A percentile compares a stretch with the other conserved stretches of the same genome.
These are phyloP conservation scores for Chalaropsis thielavioides DNA, from an alignment of 2,329 filamentous ascomycete species.

Conservation along the genomic window DNA sequence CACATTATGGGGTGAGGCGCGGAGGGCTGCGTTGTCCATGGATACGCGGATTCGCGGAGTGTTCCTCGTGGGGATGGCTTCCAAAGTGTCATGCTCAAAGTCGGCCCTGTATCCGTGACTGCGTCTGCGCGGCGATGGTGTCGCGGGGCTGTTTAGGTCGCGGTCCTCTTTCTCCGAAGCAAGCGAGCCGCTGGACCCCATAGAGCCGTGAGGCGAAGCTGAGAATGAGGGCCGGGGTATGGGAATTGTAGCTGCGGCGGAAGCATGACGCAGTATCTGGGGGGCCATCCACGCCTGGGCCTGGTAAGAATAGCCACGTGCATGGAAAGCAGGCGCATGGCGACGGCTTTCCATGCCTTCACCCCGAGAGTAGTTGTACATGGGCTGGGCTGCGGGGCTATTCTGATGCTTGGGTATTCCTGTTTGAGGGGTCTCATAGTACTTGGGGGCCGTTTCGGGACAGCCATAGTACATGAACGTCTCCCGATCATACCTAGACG, in stretches of 20 bases:
- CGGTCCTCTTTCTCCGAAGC: slow-evolving; percentile 8
- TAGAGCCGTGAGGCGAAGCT: slow-evolving; percentile 2
- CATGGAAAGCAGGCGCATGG: background rate
- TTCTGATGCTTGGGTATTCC: background rate
- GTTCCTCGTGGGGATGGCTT: background rate
- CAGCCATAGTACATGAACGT: background rate
- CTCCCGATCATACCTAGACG: background rate
- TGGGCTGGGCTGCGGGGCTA: background rate
- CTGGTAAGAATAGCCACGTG: background rate
- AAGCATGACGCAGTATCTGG: slow-evolving; percentile 12
- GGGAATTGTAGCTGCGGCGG: slow-evolving; percentile 3
- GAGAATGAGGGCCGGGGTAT: slow-evolving; percentile 11
- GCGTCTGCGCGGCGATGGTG: slow-evolving; percentile 5
- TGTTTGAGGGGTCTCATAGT: background rate
- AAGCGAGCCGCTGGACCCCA: background rate
- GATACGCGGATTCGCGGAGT: slow-evolving; percentile 12
- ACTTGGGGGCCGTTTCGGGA: background rate
- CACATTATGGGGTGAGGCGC: background rate
- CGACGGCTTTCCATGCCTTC: background rate
- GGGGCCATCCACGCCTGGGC: background rate
- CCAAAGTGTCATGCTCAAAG: background rate
- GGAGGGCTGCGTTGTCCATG: background rate
- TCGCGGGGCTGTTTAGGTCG: background rate
- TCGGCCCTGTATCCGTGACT: slow-evolving; percentile 5
- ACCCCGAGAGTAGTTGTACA: slow-evolving; percentile 4